A percentile compares a stretch with the other conserved stretches of the same genome.
Evolutionary conservation across 805 yeast species (phyloP).

Genomic region (Sugiyamaella qingdaonensis): DNA sequence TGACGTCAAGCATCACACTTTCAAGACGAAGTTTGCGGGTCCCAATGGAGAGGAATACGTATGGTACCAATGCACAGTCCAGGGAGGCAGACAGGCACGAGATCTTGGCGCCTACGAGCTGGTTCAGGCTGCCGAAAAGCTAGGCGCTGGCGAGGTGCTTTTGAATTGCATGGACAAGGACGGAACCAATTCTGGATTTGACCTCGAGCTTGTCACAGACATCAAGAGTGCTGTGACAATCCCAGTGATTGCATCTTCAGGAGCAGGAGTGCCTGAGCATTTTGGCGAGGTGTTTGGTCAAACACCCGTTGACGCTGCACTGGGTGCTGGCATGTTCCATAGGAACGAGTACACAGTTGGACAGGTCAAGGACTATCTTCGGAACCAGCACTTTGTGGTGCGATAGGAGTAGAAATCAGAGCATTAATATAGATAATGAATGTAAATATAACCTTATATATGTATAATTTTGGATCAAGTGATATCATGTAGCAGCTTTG

Average conservation of each 20-base stretch:
- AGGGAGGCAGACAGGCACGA: slow-evolving; percentile 90
- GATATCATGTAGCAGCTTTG: no score
- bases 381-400: slow-evolving; percentile 23
- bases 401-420: background rate
- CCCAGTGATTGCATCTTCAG: slow-evolving; percentile 96
- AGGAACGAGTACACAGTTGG: slow-evolving; percentile 86
- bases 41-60: slow-evolving; percentile 87
- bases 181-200: slow-evolving; percentile 93
- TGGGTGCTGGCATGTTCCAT: slow-evolving; percentile 99
- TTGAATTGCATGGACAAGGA: slow-evolving; percentile 95
- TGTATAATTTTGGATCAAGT: no score
- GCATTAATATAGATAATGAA: no score
- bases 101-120: slow-evolving; percentile 91
- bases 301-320: slow-evolving; percentile 90
- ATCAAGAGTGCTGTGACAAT: slow-evolving; percentile 72
- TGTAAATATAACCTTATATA: no score
- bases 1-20: slow-evolving; percentile 57
- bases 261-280: slow-evolving; percentile 93
- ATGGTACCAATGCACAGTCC: slow-evolving; percentile 93
- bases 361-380: slow-evolving; percentile 70
- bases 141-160: slow-evolving; percentile 95
- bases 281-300: slow-evolving; percentile 80
- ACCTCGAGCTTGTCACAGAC: slow-evolving; percentile 75
- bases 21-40: slow-evolving; percentile 64
- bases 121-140: slow-evolving; percentile 78